Conservation (phyloP, 192 early-diverging fungal species). For the Backusella westeae region DNA sequence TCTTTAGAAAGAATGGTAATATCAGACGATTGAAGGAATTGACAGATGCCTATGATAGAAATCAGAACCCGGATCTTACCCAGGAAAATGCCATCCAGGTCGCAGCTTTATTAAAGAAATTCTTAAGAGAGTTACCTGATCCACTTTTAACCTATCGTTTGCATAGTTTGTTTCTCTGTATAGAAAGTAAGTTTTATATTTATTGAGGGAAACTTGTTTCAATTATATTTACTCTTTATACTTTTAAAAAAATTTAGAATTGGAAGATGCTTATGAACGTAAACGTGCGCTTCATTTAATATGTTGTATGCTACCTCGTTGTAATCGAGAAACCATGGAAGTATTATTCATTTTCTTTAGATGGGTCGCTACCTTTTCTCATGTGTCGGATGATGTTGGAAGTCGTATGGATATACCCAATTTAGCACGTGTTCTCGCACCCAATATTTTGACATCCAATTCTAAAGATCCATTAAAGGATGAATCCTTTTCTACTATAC, state of each 20-base stretch:
- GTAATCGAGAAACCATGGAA: constrained; percentile 88
- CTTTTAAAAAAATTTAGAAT: constrained; percentile 29
- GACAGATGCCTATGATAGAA: constrained; percentile 80
- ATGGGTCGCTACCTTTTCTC: constrained; percentile 80
- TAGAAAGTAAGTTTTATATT: constrained; percentile 55
- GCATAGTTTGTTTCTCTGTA: constrained; percentile 77
- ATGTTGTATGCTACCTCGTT: constrained; percentile 80
- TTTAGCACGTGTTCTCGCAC: constrained; percentile 90
- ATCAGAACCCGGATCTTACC: constrained; percentile 67
- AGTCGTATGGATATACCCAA: constrained; percentile 94
- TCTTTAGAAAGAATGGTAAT: constrained; percentile 98
- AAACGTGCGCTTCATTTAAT: constrained; percentile 77
- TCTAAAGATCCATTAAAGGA: constrained; percentile 78
- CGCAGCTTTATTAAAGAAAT: constrained; percentile 94
- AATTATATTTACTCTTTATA: not conserved
- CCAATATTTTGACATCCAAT: constrained; percentile 88
- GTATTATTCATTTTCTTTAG: constrained; percentile 84
- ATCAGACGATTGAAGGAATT: constrained; percentile 86
- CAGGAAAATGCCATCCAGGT: constrained; percentile 85
- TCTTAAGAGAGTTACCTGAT: constrained; percentile 93
- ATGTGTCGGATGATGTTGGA: constrained; percentile 66
- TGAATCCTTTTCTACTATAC: constrained; percentile 71
- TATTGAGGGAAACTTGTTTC: not conserved
- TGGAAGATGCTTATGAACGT: constrained; percentile 48
- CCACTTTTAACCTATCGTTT: constrained; percentile 90